Evolutionary conservation across 2,329 filamentous ascomycete genomes (phyloP), one percentile per base, ranked within the genome.

Genomic region (Canariomyces notabilis): DNA sequence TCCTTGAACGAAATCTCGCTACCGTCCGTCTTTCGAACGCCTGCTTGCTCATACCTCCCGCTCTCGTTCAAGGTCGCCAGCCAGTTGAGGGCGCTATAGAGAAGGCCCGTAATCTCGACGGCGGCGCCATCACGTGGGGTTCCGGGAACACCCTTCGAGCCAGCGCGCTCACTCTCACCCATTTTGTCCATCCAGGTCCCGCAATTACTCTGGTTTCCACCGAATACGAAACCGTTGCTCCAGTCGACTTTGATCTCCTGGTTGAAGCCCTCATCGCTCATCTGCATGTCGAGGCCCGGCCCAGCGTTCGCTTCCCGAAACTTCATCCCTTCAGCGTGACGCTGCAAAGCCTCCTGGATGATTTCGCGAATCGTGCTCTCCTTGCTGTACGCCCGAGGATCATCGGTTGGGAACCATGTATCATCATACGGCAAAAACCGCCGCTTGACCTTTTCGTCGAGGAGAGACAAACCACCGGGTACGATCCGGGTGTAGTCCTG

Each of bases 151-250:
- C 93, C 94, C 70, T 96, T 97, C 61, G 83, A 95, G 48, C 86
- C 85, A 14, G 94, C 93, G 51, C 83, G 87, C 54, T 87, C 82
- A 52, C 89, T 95, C 66, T 98, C 93, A n/a, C 93, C 93, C 93
- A 98, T 98, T 77, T 98, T 98, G 74, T 98, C 93, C 89, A 96
- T 96, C 93, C 93, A 98, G 1, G 93, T 98, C 42, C 93, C 93
- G 59, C 94, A 98, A 67, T 98, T 98, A 68, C 72, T 77, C 62
- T 96, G 90, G 61, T 88, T 97, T 26, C 94, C 93, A 46, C 94
- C 93, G 60, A 94, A 95, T 48, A 98, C 83, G 53, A 98, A 79
- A 18, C 93, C 94, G 5, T 82, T 93, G 23, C 78, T 72, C 91
- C 91, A 97, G 63, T 98, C 91, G 9, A 95, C 87, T 49, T 86